Evolutionary conservation across 2,329 filamentous ascomycete genomes (phyloP).

Genomic region (Colletotrichum tanaceti): DNA sequence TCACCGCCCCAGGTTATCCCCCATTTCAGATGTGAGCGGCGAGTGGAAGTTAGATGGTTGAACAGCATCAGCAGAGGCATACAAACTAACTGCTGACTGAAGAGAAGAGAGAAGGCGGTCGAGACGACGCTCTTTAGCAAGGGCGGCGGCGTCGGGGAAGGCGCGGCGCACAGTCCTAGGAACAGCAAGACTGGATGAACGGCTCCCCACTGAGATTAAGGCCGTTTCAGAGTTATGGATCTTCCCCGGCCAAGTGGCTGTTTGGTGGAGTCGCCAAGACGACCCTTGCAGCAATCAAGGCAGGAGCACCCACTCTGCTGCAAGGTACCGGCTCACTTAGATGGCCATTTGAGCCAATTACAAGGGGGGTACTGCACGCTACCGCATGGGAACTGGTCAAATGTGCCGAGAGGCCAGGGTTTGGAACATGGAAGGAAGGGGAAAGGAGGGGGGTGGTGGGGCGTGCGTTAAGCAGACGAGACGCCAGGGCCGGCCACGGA

Average conservation of each 20-base stretch:
- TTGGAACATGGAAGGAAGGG: conserved; percentile 22
- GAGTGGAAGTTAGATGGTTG: conserved; percentile 5
- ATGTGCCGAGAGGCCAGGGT: conserved; percentile 7
- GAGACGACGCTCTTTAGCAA: conserved; percentile 1
- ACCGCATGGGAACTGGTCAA: conserved; percentile 28
- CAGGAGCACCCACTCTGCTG: conserved; percentile 26
- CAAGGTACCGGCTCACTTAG: conserved; percentile 41
- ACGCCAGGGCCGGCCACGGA: conserved; percentile 1
- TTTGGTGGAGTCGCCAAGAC: conserved; percentile 34
- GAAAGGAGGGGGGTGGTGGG: conserved; percentile 17
- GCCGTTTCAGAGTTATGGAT: conserved; percentile 40
- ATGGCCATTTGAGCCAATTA: conserved; percentile 3
- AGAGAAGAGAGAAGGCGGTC: background rate
- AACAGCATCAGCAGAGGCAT: background rate
- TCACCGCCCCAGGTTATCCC: background rate
- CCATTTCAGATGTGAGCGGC: conserved; percentile 13
- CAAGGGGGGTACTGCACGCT: background rate
- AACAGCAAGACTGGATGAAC: conserved; percentile 41
- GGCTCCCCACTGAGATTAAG: conserved; percentile 42
- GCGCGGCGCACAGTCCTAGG: conserved; percentile 32
- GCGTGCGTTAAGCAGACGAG: conserved; percentile 23
- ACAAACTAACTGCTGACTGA: background rate
- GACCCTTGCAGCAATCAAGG: conserved; percentile 42
- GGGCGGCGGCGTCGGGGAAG: background rate
- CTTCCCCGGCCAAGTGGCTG: conserved; percentile 33